Evolutionary conservation across 176 grass and related monocot genomes (phyloP).

Genomic region (barley (Hordeum vulgare)): DNA sequence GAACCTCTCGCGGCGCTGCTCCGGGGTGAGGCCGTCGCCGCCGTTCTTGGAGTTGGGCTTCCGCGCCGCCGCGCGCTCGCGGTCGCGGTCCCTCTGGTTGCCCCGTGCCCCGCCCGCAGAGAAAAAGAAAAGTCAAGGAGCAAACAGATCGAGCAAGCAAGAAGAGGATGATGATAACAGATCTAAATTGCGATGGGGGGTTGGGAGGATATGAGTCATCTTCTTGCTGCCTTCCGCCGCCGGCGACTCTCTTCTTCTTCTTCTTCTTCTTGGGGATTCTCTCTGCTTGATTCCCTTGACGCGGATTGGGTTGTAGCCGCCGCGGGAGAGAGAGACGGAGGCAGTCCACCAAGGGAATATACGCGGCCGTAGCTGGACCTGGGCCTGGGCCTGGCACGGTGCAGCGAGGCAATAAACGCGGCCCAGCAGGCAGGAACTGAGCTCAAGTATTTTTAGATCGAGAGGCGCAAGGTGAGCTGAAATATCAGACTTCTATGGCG

Average conservation of each 20-base stretch:
- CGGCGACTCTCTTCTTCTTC: not conserved
- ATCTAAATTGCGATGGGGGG: not conserved
- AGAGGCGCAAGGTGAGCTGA: no score
- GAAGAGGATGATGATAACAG: not conserved
- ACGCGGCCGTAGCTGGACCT: not conserved
- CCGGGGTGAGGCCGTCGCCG: conserved; percentile 63
- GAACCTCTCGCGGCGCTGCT: conserved; percentile 69
- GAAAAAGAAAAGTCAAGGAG: conserved; percentile 12
- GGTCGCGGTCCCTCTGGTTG: conserved; percentile 74
- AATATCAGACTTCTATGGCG: no score
- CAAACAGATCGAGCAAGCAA: not conserved
- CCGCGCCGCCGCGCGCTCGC: conserved; percentile 53
- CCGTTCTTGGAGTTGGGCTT: conserved; percentile 12
- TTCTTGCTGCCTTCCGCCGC: not conserved
- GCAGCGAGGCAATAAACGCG: not conserved
- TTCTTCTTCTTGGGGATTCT: no score
- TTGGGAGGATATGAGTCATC: conserved; percentile 75
- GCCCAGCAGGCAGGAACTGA: not conserved
- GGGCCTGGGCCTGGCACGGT: not conserved
- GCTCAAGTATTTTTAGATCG: no score
- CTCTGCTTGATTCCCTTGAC: not conserved
- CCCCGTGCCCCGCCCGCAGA: conserved; percentile 39
- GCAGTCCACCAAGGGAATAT: no score
- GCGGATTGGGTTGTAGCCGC: not conserved
- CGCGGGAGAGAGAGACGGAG: not conserved